These are phyloP conservation scores for Conticribra guillardii DNA, from an alignment of 108 stramenopile genomes.

Conservation along the genomic window DNA sequence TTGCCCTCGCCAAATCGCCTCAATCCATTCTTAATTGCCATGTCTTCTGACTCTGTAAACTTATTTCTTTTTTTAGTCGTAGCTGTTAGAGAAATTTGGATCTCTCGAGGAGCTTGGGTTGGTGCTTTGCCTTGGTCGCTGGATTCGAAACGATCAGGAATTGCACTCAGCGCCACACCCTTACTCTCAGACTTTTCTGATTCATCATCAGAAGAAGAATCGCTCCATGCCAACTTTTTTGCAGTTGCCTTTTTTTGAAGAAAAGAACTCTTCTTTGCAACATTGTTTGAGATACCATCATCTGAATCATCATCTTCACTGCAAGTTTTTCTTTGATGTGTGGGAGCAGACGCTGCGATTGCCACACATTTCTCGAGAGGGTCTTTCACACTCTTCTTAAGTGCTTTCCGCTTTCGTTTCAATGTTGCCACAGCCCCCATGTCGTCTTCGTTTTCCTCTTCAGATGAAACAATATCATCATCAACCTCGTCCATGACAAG, in stretches of 20 bases:
- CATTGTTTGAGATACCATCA: no score
- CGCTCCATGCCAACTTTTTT: no score
- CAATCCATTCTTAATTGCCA: conserved; percentile 60
- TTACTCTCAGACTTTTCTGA: conserved; percentile 24
- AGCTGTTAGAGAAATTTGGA: conserved; percentile 5
- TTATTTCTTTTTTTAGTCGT: conserved; percentile 30
- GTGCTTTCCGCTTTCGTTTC: conserved; percentile 14
- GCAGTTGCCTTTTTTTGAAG: no score
- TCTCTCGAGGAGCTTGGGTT: conserved; percentile 2
- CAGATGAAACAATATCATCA: conserved; percentile 35
- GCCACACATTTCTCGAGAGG: conserved; percentile 29
- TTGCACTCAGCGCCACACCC: conserved; percentile 24
- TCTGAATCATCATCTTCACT: neutral
- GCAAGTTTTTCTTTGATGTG: neutral
- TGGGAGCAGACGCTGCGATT: conserved; percentile 29
- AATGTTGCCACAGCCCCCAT: conserved; percentile 18
- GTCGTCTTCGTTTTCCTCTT: neutral
- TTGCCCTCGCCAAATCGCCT: conserved; percentile 56
- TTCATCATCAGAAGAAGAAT: neutral
- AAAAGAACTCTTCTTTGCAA: no score
- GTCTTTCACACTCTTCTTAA: conserved; percentile 42
- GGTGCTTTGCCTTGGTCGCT: neutral
- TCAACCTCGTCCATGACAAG: no score
- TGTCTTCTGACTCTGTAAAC: conserved; percentile 69
- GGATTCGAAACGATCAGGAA: conserved; percentile 27